A percentile compares a stretch with the other conserved stretches of the same genome.
Conservation (phyloP, 768 basidiomycete genomes). For the Thelephora aurantiotincta region DNA sequence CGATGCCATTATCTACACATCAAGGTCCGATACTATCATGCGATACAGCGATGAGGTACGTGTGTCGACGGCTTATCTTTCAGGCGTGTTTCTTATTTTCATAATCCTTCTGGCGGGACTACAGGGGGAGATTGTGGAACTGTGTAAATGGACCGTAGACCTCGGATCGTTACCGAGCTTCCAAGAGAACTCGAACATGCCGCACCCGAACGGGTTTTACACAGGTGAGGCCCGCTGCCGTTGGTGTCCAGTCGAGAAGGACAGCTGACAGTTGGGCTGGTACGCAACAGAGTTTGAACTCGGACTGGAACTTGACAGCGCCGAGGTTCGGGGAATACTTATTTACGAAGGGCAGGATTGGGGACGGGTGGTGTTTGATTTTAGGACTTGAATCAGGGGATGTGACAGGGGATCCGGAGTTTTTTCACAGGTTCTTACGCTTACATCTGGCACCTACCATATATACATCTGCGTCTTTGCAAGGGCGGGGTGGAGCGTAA, state of each 20-base stretch:
- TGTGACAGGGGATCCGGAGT: too few species aligned
- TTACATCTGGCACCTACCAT: too few species aligned
- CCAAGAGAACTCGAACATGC: slow-evolving; percentile 49
- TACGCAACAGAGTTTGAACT: slow-evolving; percentile 64
- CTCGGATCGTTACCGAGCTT: slow-evolving; percentile 66
- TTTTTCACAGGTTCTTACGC: too few species aligned
- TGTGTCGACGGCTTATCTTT: background rate
- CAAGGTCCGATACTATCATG: slow-evolving; percentile 61
- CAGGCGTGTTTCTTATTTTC: background rate
- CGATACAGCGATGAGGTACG: slow-evolving; percentile 69
- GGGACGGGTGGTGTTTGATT: slow-evolving; percentile 59
- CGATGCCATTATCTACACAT: slow-evolving; percentile 71
- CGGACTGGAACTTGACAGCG: slow-evolving; percentile 72
- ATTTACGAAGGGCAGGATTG: slow-evolving; percentile 67
- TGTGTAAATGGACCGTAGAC: slow-evolving; percentile 85
- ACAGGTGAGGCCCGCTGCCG: slow-evolving; percentile 35
- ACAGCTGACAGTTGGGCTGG: background rate
- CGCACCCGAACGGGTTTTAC: slow-evolving; percentile 55
- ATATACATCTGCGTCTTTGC: too few species aligned
- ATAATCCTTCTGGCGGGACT: background rate
- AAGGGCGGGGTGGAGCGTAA: too few species aligned
- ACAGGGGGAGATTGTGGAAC: slow-evolving; percentile 52
- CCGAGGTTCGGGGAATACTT: slow-evolving; percentile 73
- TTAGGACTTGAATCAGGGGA: slow-evolving; percentile 20
- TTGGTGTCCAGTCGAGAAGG: slow-evolving; percentile 1